Evolutionary conservation across 1,284 basidiomycete species (phyloP).

Genomic region (Wallemia mellicola): DNA sequence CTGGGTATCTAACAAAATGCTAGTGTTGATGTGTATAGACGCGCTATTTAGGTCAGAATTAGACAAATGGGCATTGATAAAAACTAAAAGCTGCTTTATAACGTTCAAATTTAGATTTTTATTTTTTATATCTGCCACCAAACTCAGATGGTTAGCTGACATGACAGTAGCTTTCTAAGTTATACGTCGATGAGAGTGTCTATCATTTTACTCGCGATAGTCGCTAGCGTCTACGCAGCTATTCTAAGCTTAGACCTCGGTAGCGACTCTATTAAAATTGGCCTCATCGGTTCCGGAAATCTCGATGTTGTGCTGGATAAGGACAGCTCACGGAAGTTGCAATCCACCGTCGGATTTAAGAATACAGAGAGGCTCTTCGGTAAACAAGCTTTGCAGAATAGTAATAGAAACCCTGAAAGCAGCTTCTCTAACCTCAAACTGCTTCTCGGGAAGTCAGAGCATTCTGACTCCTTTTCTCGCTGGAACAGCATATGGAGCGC

Average conservation of each 20-base stretch:
- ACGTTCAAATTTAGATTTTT: neutral
- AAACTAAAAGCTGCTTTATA: neutral
- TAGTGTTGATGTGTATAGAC: neutral
- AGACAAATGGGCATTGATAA: neutral
- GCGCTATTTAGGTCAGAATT: neutral
- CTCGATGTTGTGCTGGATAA: constrained; percentile 90
- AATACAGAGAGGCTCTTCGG: constrained; percentile 63
- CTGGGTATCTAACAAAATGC: neutral
- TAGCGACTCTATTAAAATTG: constrained; percentile 80
- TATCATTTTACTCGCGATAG: neutral
- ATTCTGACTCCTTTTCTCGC: constrained; percentile 2
- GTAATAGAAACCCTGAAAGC: constrained; percentile 62
- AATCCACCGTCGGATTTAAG: constrained; percentile 63
- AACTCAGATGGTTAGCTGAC: neutral
- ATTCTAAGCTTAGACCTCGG: constrained; percentile 87
- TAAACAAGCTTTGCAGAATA: constrained; percentile 41
- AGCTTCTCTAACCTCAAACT: constrained; percentile 65
- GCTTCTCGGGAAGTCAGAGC: constrained; percentile 28
- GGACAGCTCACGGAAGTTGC: constrained; percentile 88
- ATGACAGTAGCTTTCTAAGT: neutral
- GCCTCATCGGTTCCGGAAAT: constrained; percentile 77
- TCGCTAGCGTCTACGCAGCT: constrained; percentile 5
- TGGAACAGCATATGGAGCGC: neutral
- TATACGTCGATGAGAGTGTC: neutral
- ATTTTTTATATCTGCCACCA: neutral